Conservation (phyloP, 306 rosid genomes). For the Arachis stenosperma region DNA sequence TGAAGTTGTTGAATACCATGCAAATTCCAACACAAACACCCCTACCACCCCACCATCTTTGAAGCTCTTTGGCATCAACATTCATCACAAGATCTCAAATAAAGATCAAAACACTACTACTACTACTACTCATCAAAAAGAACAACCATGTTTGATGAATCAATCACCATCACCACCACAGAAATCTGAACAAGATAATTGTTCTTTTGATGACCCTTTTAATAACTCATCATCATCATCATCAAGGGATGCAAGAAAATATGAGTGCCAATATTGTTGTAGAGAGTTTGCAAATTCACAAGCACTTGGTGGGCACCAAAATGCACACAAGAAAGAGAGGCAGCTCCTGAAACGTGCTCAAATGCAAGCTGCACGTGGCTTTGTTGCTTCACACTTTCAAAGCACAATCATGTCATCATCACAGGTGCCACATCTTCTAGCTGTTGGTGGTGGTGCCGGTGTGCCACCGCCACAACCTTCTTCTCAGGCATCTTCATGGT, state of each 20-base stretch:
- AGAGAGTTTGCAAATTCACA: conserved; percentile 62
- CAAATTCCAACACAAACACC: conserved; percentile 16
- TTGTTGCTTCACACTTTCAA: conserved; percentile 39
- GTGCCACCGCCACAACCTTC: not conserved
- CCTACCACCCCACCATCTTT: conserved; percentile 26
- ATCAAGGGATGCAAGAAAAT: conserved; percentile 33
- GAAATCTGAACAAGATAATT: conserved; percentile 7
- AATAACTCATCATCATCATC: not conserved
- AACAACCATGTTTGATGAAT: not conserved
- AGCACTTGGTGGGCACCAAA: conserved; percentile 70
- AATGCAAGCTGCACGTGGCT: conserved; percentile 50
- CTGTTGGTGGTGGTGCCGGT: not conserved
- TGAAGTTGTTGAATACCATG: conserved; percentile 37
- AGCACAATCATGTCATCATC: conserved; percentile 32
- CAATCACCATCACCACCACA: not conserved
- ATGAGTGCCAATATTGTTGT: conserved; percentile 58
- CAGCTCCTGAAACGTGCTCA: conserved; percentile 57
- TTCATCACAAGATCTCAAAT: conserved; percentile 37
- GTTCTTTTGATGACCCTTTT: not conserved
- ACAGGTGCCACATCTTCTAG: conserved; percentile 15
- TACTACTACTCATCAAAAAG: not conserved
- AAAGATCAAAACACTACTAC: conserved; percentile 5
- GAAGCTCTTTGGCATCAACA: conserved; percentile 63
- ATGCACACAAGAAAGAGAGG: conserved; percentile 62
- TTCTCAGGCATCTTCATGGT: conserved; percentile 31